Percentiles rank a stretch among this genome's conserved stretches.
Conservation (phyloP, 1,139 yeast genomes). For the Suhomyces wounanorum region DNA sequence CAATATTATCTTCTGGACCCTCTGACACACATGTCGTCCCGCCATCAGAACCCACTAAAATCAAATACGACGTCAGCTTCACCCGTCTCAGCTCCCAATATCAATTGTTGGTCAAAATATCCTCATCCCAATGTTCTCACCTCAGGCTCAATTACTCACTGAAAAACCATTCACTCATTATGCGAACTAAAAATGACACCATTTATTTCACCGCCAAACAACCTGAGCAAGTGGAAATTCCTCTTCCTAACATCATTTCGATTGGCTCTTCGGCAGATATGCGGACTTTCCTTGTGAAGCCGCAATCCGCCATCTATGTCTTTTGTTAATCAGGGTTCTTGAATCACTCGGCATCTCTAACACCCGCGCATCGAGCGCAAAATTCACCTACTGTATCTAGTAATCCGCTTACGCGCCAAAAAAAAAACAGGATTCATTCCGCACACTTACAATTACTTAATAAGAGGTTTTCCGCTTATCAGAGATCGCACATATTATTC, state of each 20-base stretch:
- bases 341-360: not conserved
- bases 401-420: constrained; percentile 1
- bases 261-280: constrained; percentile 2
- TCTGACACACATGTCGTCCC: not conserved
- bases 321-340: constrained; percentile 3
- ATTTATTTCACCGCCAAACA: constrained; percentile 13
- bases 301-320: constrained; percentile 5
- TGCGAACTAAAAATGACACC: constrained; percentile 4
- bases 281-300: constrained; percentile 2
- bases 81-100: constrained; percentile 9
- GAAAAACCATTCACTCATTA: constrained; percentile 4
- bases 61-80: constrained; percentile 12
- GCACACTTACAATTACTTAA: not conserved
- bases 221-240: constrained; percentile 16
- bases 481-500: not conserved
- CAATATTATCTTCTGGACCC: not conserved
- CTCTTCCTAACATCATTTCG: constrained; percentile 15
- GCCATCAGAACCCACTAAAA: not conserved
- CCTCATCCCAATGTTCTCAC: not conserved
- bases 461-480: not conserved
- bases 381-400: not conserved
- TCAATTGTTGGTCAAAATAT: constrained; percentile 16
- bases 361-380: constrained; percentile 5
- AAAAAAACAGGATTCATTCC: not conserved
- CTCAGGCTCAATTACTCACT: constrained; percentile 2